Percentiles rank a stretch among this genome's conserved stretches.
Evolutionary conservation across 2,329 filamentous ascomycete genomes (phyloP).

Genomic region (Fusarium sp.): DNA sequence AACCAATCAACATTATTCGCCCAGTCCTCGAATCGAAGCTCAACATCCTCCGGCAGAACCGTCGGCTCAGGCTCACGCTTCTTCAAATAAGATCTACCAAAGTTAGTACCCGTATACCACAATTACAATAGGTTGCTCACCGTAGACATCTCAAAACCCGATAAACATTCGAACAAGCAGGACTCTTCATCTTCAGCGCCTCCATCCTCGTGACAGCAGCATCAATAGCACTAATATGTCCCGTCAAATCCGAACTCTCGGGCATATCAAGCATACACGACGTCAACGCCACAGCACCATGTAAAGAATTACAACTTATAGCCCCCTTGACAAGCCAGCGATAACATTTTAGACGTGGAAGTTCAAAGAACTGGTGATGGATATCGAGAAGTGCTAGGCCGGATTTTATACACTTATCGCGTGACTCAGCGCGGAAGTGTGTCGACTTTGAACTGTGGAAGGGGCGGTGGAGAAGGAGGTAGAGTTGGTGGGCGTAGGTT

Average conservation of each 20-base stretch:
- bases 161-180: conserved; percentile 12
- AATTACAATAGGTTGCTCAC: too few species aligned
- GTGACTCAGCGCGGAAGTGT: conserved; percentile 1
- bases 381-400: conserved; percentile 1
- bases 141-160: too few species aligned
- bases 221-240: conserved; percentile 3
- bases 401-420: conserved; percentile 15
- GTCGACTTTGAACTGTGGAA: conserved; percentile 4
- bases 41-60: neutral
- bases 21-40: conserved; percentile 18
- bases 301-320: conserved; percentile 1
- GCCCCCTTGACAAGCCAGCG: conserved; percentile 20
- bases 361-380: conserved; percentile 19
- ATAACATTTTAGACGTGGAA: neutral
- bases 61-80: conserved; percentile 11
- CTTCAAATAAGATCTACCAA: conserved; percentile 1
- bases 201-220: conserved; percentile 9
- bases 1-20: conserved; percentile 23
- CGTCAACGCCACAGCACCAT: conserved; percentile 3
- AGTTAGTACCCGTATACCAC: neutral
- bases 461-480: conserved; percentile 5
- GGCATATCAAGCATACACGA: conserved; percentile 22
- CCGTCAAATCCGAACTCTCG: neutral
- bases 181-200: conserved; percentile 10
- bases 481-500: conserved; percentile 17